phyloP scores from a whole-genome alignment of 352 stramenopile species.

The Elongisporangium prolatum region DNA sequence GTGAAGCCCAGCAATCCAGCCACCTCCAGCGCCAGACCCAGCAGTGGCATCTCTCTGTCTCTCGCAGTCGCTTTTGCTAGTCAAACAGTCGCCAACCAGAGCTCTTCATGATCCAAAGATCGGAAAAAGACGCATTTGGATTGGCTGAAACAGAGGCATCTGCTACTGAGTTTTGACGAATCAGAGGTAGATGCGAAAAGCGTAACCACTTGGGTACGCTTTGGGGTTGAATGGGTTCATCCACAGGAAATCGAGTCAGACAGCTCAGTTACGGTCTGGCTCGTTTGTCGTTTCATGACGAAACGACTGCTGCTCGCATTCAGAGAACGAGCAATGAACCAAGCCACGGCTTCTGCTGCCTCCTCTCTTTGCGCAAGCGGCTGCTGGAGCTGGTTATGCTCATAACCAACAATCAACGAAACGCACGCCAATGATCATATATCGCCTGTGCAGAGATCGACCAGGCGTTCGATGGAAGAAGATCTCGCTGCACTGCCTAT shows the following conservation, averaged over 20 bases:
- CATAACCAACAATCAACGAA: not conserved
- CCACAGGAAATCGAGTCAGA: not conserved
- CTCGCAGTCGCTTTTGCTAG: not conserved
- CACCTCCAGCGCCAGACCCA: slow-evolving; percentile 37
- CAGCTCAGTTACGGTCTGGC: not conserved
- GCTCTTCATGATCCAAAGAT: not conserved
- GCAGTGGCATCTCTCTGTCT: slow-evolving; percentile 23
- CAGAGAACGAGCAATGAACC: not conserved
- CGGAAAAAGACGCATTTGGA: too few relatives aligned
- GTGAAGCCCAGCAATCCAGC: slow-evolving; percentile 47
- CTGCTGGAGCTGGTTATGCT: not conserved
- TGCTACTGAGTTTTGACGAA: not conserved
- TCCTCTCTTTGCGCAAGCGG: too few relatives aligned
- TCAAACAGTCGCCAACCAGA: not conserved
- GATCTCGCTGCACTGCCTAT: not conserved
- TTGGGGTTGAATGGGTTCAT: too few relatives aligned
- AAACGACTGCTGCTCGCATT: not conserved
- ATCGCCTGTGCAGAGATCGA: not conserved
- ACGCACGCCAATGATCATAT: not conserved
- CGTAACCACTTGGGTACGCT: not conserved
- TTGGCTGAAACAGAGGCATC: not conserved
- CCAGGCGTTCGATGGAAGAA: not conserved
- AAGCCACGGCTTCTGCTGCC: not conserved
- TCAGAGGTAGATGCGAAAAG: not conserved
- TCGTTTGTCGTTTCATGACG: not conserved